A percentile compares a stretch with the other conserved stretches of the same genome.
Evolutionary conservation across 2,329 filamentous ascomycete genomes (phyloP).

Genomic region (Pyrenophora graminea): DNA sequence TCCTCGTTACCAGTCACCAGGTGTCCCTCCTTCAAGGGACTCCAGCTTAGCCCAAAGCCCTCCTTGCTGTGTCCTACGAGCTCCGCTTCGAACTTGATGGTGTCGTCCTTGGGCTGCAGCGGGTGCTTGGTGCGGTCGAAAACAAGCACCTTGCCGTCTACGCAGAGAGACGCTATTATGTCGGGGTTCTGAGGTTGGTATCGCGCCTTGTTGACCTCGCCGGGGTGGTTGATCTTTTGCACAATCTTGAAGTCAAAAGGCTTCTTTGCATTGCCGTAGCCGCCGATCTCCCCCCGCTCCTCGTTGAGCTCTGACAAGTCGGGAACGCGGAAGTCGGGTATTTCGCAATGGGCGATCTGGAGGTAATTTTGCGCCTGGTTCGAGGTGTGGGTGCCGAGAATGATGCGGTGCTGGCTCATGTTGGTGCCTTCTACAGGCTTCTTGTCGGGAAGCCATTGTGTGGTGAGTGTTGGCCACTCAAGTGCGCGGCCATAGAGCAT

Average conservation of each 20-base stretch:
- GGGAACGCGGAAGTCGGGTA: conserved; percentile 75
- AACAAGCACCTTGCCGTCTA: conserved; percentile 84
- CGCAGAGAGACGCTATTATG: conserved; percentile 89
- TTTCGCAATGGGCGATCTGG: conserved; percentile 90
- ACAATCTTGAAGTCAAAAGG: conserved; percentile 87
- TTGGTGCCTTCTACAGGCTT: conserved; percentile 71
- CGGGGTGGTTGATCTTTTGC: conserved; percentile 94
- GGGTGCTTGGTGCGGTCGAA: conserved; percentile 97
- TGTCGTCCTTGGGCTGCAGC: conserved; percentile 65
- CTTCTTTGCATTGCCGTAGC: conserved; percentile 78
- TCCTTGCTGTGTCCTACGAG: conserved; percentile 84
- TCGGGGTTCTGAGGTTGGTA: conserved; percentile 98
- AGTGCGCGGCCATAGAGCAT: conserved; percentile 93
- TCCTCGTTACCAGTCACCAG: conserved; percentile 92
- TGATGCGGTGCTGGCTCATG: conserved; percentile 82
- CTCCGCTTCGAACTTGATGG: conserved; percentile 79
- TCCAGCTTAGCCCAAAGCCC: conserved; percentile 94
- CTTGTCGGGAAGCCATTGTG: conserved; percentile 93
- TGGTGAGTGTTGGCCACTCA: conserved; percentile 96
- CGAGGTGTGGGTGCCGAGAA: conserved; percentile 94
- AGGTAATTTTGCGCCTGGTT: conserved; percentile 85
- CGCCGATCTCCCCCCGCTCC: conserved; percentile 88
- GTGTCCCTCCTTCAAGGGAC: conserved; percentile 77
- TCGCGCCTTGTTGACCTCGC: conserved; percentile 97
- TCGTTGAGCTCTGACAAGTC: conserved; percentile 89